Conservation (phyloP, 2,329 filamentous ascomycete genomes). For the Verticillium zaregamsianum region DNA sequence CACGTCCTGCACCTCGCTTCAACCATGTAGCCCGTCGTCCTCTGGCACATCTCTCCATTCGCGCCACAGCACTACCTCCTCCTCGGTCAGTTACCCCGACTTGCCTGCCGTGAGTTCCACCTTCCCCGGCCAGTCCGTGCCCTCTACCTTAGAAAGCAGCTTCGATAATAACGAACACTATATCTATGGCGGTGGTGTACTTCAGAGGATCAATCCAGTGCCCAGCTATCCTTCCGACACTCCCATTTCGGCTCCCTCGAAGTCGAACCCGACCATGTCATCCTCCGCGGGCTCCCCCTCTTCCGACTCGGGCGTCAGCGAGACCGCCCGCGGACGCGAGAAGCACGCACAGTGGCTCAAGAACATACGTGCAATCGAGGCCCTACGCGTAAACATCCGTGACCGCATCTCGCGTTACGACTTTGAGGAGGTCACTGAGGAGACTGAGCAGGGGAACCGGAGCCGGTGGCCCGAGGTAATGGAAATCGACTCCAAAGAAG, state of each 20-base stretch:
- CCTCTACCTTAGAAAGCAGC: slow-evolving; percentile 66
- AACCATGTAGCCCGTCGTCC: slow-evolving; percentile 70
- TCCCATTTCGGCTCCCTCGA: slow-evolving; percentile 33
- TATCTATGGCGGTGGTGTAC: slow-evolving; percentile 62
- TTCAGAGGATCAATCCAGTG: slow-evolving; percentile 53
- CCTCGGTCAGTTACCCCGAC: slow-evolving; percentile 73
- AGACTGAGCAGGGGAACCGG: too few species aligned
- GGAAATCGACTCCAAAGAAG: slow-evolving; percentile 13
- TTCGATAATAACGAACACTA: slow-evolving; percentile 61
- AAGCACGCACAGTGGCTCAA: slow-evolving; percentile 62
- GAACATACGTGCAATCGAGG: slow-evolving; percentile 62
- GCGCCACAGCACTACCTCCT: slow-evolving; percentile 56
- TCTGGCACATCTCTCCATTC: slow-evolving; percentile 65
- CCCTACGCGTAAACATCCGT: slow-evolving; percentile 53
- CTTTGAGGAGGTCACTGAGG: slow-evolving; percentile 36
- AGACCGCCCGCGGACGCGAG: slow-evolving; percentile 51
- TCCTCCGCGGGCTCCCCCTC: slow-evolving; percentile 51
- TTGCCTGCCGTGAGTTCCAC: slow-evolving; percentile 67
- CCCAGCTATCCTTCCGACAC: slow-evolving; percentile 30
- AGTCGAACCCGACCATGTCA: slow-evolving; percentile 41
- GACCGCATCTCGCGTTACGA: slow-evolving; percentile 53
- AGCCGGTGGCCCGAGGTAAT: slow-evolving; percentile 14
- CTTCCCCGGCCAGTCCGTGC: slow-evolving; percentile 63
- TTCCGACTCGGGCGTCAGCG: slow-evolving; percentile 47
- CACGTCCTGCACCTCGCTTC: slow-evolving; percentile 72